Percentiles rank a stretch among this genome's conserved stretches.
Conservation (phyloP, 768 basidiomycete species). For the Hypholoma fasciculare region DNA sequence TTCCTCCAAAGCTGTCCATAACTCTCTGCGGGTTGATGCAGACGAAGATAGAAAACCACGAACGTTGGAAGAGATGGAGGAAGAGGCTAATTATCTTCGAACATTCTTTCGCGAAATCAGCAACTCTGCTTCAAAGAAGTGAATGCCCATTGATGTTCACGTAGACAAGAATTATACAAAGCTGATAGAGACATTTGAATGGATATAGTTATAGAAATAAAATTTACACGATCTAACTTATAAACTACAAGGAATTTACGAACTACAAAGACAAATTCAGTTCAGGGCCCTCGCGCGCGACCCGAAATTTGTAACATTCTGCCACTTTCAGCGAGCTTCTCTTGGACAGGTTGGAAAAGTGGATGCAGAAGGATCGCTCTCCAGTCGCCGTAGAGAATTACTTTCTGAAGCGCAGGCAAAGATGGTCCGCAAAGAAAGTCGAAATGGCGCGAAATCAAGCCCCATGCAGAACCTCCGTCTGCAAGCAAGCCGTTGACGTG, state of each 20-base stretch:
- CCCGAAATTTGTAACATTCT: slow-evolving; percentile 22
- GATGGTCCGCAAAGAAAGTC: slow-evolving; percentile 35
- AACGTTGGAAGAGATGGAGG: slow-evolving; percentile 73
- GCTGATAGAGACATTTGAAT: too few species aligned
- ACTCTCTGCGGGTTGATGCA: slow-evolving; percentile 57
- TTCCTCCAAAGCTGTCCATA: slow-evolving; percentile 17
- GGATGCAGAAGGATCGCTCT: slow-evolving; percentile 33
- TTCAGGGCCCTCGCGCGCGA: neutral
- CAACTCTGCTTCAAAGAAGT: too few species aligned
- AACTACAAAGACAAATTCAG: too few species aligned
- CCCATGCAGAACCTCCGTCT: slow-evolving; percentile 36
- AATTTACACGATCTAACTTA: too few species aligned
- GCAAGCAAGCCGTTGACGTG: slow-evolving; percentile 42
- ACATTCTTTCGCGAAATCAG: slow-evolving; percentile 42
- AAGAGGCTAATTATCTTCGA: slow-evolving; percentile 71
- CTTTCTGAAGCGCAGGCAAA: slow-evolving; percentile 45
- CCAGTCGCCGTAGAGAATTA: slow-evolving; percentile 61
- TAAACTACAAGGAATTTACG: too few species aligned
- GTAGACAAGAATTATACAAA: too few species aligned
- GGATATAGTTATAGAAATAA: too few species aligned
- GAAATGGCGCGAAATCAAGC: slow-evolving; percentile 48
- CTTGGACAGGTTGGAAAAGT: slow-evolving; percentile 32
- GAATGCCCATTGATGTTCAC: too few species aligned
- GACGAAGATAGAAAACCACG: slow-evolving; percentile 68
- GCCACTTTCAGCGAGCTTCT: slow-evolving; percentile 32